Conservation (phyloP, 257 asterid genomes). For the Solanum sejunctum region DNA sequence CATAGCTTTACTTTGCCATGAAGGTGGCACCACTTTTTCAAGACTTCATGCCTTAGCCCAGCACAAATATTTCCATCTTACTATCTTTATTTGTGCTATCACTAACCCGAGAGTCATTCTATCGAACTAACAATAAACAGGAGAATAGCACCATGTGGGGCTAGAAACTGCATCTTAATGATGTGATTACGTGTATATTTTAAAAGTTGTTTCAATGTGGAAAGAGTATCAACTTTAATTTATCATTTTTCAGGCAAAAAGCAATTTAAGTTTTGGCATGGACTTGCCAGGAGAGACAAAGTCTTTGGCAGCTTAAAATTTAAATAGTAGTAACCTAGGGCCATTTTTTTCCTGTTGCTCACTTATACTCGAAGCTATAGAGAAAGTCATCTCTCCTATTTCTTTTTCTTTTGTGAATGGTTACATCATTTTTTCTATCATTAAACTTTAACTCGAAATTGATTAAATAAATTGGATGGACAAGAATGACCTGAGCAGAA, state of each 20-base stretch:
- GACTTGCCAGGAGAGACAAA: not conserved
- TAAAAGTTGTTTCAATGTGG: not conserved
- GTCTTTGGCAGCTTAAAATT: not conserved
- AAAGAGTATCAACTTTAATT: not conserved
- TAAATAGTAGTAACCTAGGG: not conserved
- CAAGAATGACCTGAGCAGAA: slow-evolving; percentile 62
- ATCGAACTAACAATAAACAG: not conserved
- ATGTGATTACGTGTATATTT: not conserved
- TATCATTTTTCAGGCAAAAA: not conserved
- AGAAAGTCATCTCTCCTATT: not conserved
- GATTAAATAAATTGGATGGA: not conserved
- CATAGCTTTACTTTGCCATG: not conserved
- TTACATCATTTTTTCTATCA: not conserved
- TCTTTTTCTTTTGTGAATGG: not conserved
- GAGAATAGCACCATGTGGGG: not conserved
- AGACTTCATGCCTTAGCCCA: not conserved
- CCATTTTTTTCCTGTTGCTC: not conserved
- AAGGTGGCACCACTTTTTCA: not conserved
- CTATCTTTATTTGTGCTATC: not conserved
- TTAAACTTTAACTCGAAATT: not conserved
- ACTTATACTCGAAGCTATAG: not conserved
- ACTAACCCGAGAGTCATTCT: not conserved
- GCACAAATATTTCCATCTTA: not conserved
- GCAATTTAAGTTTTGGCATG: not conserved
- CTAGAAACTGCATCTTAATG: not conserved